Percentiles rank a stretch among this genome's conserved stretches.
Evolutionary conservation across 192 early-diverging fungal species (phyloP).

Genomic region (Chytriomyces sp.): DNA sequence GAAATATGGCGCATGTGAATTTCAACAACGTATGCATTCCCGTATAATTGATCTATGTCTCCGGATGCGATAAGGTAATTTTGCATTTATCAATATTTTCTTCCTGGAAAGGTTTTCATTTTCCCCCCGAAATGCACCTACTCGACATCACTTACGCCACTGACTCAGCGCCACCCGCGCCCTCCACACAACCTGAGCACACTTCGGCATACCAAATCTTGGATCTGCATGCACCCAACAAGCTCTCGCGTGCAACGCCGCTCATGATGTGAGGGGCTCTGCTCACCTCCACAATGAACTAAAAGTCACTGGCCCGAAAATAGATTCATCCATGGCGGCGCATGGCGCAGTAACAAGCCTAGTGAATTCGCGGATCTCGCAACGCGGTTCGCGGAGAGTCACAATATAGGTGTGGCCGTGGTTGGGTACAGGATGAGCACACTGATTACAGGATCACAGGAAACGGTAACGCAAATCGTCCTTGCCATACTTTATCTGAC

Average conservation of each 20-base stretch:
- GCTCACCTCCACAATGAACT: neutral
- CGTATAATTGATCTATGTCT: too few relatives aligned
- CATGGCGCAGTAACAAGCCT: conserved; percentile 76
- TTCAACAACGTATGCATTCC: too few relatives aligned
- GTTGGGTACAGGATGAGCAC: conserved; percentile 71
- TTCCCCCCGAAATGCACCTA: neutral
- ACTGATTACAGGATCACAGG: neutral
- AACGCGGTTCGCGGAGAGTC: conserved; percentile 44
- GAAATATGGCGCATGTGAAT: too few relatives aligned
- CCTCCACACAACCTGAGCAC: neutral
- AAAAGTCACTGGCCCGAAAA: neutral
- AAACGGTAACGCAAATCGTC: too few relatives aligned
- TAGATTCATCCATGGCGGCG: conserved; percentile 78
- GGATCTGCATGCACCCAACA: conserved; percentile 16
- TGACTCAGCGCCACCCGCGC: neutral
- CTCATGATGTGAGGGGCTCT: neutral
- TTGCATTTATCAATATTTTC: too few relatives aligned
- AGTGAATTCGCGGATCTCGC: conserved; percentile 55
- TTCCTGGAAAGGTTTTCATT: too few relatives aligned
- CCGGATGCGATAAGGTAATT: too few relatives aligned
- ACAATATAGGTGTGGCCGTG: conserved; percentile 63
- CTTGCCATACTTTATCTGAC: too few relatives aligned
- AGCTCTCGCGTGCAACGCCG: neutral
- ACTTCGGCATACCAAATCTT: conserved; percentile 3
- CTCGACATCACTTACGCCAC: neutral